phyloP scores from a whole-genome alignment of 75 land plant genomes.

The Sequoia sempervirens region DNA sequence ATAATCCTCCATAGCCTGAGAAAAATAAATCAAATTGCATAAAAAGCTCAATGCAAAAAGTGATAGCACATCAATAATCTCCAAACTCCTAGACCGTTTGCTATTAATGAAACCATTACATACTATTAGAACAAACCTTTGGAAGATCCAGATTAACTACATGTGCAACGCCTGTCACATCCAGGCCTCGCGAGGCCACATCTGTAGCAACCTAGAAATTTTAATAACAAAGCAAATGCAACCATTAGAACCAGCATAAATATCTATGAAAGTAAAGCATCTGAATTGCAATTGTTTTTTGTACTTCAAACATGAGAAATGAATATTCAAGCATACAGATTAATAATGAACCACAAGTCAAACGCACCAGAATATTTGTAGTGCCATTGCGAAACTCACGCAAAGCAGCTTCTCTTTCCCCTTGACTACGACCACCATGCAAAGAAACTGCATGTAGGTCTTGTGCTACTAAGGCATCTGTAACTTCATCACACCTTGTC shows the following conservation, averaged over 20 bases:
- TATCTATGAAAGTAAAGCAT: neutral
- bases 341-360: neutral
- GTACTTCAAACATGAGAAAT: neutral
- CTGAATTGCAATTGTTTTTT: neutral
- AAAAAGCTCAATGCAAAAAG: neutral
- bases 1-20: conserved; percentile 72
- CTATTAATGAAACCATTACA: neutral
- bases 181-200: conserved; percentile 82
- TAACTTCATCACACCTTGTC: conserved; percentile 77
- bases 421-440: conserved; percentile 77
- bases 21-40: neutral
- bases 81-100: neutral
- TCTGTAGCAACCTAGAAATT: conserved; percentile 64
- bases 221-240: neutral
- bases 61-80: neutral
- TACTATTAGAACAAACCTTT: conserved; percentile 31
- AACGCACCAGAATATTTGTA: conserved; percentile 54
- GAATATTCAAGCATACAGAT: neutral
- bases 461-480: conserved; percentile 68
- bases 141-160: conserved; percentile 85
- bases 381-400: conserved; percentile 67
- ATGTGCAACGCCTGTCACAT: conserved; percentile 81
- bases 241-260: neutral
- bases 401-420: conserved; percentile 75
- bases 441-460: conserved; percentile 71